Evolutionary conservation across 2,329 filamentous ascomycete species (phyloP).

Genomic region (Chaetoscypha palmicola): DNA sequence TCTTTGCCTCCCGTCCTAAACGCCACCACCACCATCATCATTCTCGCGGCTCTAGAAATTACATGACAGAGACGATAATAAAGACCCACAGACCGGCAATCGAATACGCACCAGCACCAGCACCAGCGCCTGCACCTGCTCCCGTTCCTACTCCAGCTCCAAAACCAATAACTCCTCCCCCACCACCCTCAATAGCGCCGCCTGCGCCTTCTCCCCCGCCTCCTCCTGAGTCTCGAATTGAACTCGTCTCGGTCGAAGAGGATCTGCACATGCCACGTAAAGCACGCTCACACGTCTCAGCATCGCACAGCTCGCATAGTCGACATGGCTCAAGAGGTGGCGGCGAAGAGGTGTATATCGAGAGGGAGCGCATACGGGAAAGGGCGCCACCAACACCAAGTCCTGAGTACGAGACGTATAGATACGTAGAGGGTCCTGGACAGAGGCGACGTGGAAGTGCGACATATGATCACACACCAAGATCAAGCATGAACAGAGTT

Average conservation of each 20-base stretch:
- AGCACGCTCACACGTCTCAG: neutral
- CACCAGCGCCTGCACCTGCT: neutral
- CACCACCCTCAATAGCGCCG: neutral
- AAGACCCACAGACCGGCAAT: neutral
- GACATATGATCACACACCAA: neutral
- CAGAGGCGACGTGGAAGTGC: neutral
- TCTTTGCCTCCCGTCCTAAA: conserved; percentile 1
- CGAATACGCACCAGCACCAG: neutral
- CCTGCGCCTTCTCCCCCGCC: neutral
- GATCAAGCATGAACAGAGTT: neutral
- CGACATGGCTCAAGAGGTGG: neutral
- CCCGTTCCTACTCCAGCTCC: neutral
- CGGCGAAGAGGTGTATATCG: neutral
- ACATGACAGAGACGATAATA: neutral
- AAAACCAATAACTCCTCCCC: neutral
- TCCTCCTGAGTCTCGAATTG: neutral
- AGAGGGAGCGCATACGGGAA: neutral
- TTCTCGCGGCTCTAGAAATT: neutral
- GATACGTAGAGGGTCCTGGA: neutral
- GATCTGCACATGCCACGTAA: neutral
- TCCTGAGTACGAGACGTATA: neutral
- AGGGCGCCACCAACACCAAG: neutral
- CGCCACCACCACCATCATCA: neutral
- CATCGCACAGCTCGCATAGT: neutral
- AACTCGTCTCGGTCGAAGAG: neutral